Conservation (phyloP, 805 yeast genomes). For the Metschnikowia borealis region DNA sequence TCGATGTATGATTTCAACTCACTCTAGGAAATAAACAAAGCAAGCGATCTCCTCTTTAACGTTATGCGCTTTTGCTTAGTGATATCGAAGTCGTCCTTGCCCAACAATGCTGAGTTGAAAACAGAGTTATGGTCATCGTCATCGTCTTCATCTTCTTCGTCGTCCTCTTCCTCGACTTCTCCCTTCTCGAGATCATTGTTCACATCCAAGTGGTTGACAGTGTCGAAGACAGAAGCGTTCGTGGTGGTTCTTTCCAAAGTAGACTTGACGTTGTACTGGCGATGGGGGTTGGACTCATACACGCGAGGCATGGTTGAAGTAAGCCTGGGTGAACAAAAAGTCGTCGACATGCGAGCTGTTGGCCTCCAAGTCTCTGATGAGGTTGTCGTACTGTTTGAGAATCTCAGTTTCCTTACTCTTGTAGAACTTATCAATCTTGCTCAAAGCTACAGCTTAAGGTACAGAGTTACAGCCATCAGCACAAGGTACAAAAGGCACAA, state of each 20-base stretch:
- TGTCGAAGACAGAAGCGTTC: slow-evolving; percentile 26
- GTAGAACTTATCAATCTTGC: slow-evolving; percentile 52
- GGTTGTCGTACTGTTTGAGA: slow-evolving; percentile 41
- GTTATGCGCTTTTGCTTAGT: slow-evolving; percentile 47
- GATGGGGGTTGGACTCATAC: slow-evolving; percentile 18
- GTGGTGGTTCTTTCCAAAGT: slow-evolving; percentile 22
- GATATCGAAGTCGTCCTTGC: slow-evolving; percentile 20
- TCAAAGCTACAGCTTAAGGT: no score
- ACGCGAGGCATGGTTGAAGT: slow-evolving; percentile 9
- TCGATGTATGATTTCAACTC: slow-evolving; percentile 83
- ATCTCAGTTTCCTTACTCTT: slow-evolving; percentile 43
- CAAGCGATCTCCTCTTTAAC: slow-evolving; percentile 60
- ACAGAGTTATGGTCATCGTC: slow-evolving; percentile 18
- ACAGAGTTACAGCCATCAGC: no score
- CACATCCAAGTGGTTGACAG: slow-evolving; percentile 22
- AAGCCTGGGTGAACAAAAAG: slow-evolving; percentile 24
- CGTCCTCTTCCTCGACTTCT: slow-evolving; percentile 28
- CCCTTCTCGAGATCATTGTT: slow-evolving; percentile 28
- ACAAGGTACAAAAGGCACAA: no score
- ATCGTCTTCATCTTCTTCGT: slow-evolving; percentile 27
- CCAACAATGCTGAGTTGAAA: slow-evolving; percentile 27
- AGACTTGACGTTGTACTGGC: slow-evolving; percentile 17
- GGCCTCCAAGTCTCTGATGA: slow-evolving; percentile 44
- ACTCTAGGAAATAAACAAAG: slow-evolving; percentile 67
- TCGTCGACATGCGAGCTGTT: slow-evolving; percentile 26